Base-by-base conservation (phyloP, 1,284 basidiomycete species). In the Anthracocystis walkeri region DNA sequence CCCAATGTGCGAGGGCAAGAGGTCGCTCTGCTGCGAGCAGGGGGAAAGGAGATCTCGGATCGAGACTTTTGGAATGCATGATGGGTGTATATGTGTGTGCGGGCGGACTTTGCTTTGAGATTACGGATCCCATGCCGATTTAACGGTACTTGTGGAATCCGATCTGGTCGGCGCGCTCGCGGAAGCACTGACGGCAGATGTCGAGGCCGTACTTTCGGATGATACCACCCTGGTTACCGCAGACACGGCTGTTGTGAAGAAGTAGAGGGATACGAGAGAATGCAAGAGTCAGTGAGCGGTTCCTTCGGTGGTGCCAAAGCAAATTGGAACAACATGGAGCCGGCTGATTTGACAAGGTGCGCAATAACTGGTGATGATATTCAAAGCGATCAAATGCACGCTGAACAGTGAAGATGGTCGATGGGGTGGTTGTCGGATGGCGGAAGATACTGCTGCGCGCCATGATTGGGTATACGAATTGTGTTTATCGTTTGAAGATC, bases 131-230 rank as follows among this genome's bases (percentile, higher is more conserved):
- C 20, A 21, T 8, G 35, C 46, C 56, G 48, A 35, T 61, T 71
- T 71, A 71, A 71, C 68, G 68, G 68, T 55, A 71, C 81, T 84
- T 84, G 70, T 71, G 65, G 76, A 84, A 84, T 53, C 83, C 83
- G 65, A 84, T 84, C 74, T 79, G 75, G 63, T 79, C 68, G 49
- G 83, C 75, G 78, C 83, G 83, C 79, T 84, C 83, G 49, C 83
- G 78, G 82, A 84, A 84, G 81, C 82, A 83, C 76, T 84, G 83
- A 75, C 83, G 82, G 80, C 82, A 82, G 77, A 83, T 83, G 80
- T 83, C 73, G 64, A 83, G 75, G 68, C 82, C 79, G 80, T 83
- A 83, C 79, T 84, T 83, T 74, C 82, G 82, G 78, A 84, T 80
- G 71, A 84, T 75, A 80, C 83, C 83, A 55, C 81, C 80, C 65